Conservation (phyloP, 257 asterid genomes). For the Solanum megistacrolobum region DNA sequence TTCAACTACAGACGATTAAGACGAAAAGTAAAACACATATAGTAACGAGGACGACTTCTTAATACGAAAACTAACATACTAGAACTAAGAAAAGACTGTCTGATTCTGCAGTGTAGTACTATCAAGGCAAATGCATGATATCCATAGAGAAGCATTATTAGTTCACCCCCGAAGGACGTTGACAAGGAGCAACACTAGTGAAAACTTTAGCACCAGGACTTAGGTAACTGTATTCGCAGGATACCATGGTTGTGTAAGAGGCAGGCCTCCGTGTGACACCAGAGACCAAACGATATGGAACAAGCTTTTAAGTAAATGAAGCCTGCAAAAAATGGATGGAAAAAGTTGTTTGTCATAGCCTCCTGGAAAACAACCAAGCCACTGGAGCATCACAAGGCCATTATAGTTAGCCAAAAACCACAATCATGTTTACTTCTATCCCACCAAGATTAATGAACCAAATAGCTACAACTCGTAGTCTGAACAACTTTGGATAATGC, state of each 20-base stretch:
- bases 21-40: not conserved
- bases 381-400: slow-evolving; percentile 11
- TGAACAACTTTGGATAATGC: not conserved
- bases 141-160: not conserved
- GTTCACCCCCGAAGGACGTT: not conserved
- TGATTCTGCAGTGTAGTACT: not conserved
- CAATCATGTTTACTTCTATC: not conserved
- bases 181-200: not conserved
- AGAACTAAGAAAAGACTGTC: not conserved
- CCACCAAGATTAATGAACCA: not conserved
- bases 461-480: not conserved
- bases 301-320: slow-evolving; percentile 25
- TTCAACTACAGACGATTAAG: not conserved
- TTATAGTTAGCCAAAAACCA: slow-evolving; percentile 7
- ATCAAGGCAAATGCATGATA: not conserved
- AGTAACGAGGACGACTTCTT: not conserved
- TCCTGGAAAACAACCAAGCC: slow-evolving; percentile 49
- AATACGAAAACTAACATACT: not conserved
- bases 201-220: slow-evolving; percentile 12
- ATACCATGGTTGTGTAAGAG: slow-evolving; percentile 27
- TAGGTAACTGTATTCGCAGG: slow-evolving; percentile 23
- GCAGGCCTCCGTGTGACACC: slow-evolving; percentile 16
- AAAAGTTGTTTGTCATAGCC: slow-evolving; percentile 24
- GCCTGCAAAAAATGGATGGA: slow-evolving; percentile 43
- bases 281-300: slow-evolving; percentile 17